A percentile compares a stretch with the other conserved stretches of the same genome.
phyloP scores from a whole-genome alignment of 106 monocot genomes.

The Platanthera guangdongensis region DNA sequence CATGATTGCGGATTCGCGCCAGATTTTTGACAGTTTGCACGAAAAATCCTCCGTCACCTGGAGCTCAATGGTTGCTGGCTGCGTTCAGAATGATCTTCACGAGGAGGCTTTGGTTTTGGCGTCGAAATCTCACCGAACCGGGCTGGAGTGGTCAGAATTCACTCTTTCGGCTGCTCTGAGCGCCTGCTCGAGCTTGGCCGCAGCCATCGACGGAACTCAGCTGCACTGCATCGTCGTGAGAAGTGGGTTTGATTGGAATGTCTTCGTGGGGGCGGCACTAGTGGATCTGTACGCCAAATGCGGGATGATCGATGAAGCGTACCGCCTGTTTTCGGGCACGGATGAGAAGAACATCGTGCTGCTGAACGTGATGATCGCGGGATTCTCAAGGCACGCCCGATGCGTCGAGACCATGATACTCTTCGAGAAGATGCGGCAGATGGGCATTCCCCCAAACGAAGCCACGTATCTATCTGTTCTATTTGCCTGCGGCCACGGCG shows the following conservation, averaged over 20 bases:
- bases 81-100: slow-evolving; percentile 19
- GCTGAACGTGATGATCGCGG: slow-evolving; percentile 54
- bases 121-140: slow-evolving; percentile 37
- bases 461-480: slow-evolving; percentile 51
- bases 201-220: slow-evolving; percentile 38
- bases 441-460: slow-evolving; percentile 31
- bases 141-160: slow-evolving; percentile 56
- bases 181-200: slow-evolving; percentile 40
- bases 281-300: slow-evolving; percentile 71
- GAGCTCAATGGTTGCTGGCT: slow-evolving; percentile 38
- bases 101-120: slow-evolving; percentile 32
- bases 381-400: slow-evolving; percentile 53
- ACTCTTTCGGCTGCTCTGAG: slow-evolving; percentile 40
- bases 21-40: slow-evolving; percentile 9
- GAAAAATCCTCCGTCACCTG: slow-evolving; percentile 6
- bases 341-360: slow-evolving; percentile 37
- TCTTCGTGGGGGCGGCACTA: slow-evolving; percentile 40
- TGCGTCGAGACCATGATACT: slow-evolving; percentile 36
- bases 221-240: slow-evolving; percentile 16
- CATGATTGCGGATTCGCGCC: neutral
- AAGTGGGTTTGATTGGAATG: slow-evolving; percentile 11
- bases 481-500: slow-evolving; percentile 56
- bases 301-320: slow-evolving; percentile 36
- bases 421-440: slow-evolving; percentile 46
- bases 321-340: slow-evolving; percentile 32